Conservation (phyloP, 2,329 filamentous ascomycete genomes). For the Calonectria fujianensis region DNA sequence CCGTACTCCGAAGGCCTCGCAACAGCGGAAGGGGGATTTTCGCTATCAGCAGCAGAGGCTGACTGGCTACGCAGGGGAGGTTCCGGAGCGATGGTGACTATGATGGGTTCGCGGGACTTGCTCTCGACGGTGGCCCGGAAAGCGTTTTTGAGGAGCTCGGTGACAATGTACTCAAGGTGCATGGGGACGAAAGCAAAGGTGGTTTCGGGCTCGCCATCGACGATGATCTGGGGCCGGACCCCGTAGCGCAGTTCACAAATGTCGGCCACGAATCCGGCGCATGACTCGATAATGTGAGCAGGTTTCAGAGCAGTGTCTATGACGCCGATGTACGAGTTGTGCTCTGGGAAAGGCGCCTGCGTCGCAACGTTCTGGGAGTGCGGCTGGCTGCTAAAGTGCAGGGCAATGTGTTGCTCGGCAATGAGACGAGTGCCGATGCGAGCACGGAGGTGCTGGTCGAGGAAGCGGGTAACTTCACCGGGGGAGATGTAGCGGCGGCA, state of each 20-base stretch:
- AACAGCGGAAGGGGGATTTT: slow-evolving; percentile 24
- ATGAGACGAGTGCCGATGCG: slow-evolving; percentile 95
- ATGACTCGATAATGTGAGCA: slow-evolving; percentile 86
- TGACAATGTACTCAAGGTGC: slow-evolving; percentile 97
- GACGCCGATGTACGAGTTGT: slow-evolving; percentile 88
- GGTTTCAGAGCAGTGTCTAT: slow-evolving; percentile 94
- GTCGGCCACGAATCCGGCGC: slow-evolving; percentile 93
- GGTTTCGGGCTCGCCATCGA: slow-evolving; percentile 91
- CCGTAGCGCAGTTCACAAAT: slow-evolving; percentile 98
- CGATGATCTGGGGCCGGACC: slow-evolving; percentile 84
- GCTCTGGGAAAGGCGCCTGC: slow-evolving; percentile 70
- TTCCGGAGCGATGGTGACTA: slow-evolving; percentile 91
- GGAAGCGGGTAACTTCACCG: slow-evolving; percentile 88
- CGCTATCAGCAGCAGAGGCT: slow-evolving; percentile 48
- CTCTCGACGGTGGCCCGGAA: slow-evolving; percentile 95
- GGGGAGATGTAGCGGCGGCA: slow-evolving; percentile 92
- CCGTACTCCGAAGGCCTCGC: slow-evolving; percentile 50
- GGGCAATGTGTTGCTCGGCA: slow-evolving; percentile 95
- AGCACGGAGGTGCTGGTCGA: slow-evolving; percentile 94
- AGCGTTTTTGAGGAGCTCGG: slow-evolving; percentile 96
- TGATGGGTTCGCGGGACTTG: slow-evolving; percentile 86
- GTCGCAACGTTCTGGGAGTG: slow-evolving; percentile 76
- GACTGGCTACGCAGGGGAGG: slow-evolving; percentile 63
- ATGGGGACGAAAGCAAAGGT: slow-evolving; percentile 95
- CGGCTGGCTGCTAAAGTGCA: slow-evolving; percentile 84